Base-by-base conservation (phyloP, 352 stramenopile species). In the Phytophthora palmivora region DNA sequence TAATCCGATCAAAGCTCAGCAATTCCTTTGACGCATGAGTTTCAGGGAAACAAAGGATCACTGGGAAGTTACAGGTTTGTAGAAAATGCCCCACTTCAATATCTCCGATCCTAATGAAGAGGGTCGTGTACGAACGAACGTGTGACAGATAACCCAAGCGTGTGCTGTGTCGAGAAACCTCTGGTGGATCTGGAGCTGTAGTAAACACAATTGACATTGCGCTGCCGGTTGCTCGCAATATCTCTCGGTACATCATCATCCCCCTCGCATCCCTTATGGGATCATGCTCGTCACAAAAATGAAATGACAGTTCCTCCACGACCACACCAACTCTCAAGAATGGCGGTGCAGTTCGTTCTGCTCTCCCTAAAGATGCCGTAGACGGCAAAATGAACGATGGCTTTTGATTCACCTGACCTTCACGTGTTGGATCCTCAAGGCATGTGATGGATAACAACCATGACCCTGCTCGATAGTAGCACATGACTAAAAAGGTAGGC, bases 1-100 rank as follows among this genome's bases (percentile, higher is more conserved):
- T 61, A 7, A 67, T 52, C 2, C 70, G 30, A 58, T 87, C 75
- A 24, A 79, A 50, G 7, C 75, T 62, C 26, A 78, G 45, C 12
- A 72, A 58, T 14, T 80, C 56, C 24, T 70, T 66, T 24, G 60
- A 52, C n/a, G 37, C 58, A 43, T 69, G 36, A 5, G 45, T 66
- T 24, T 73, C 58, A 2, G 70, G 55, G 43, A 87, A 88, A 47
- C 53, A 80, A 26, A 95, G 46, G 5, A 94, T 79, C 19, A 89
- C 61, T 3, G 87, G 84, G 14, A 93, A 94, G 41, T 91, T 88
- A 66, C 84, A 93, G 1, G 71, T 72, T 41, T 81, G 69, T 22
- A 94, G 49, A 38, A 90, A 91, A 70, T 95, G 84, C 22, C 86
- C 79, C 26, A 92, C 38, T 58, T 92, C 74, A 14, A 91, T 33